Percentiles rank a stretch among this genome's conserved stretches.
Evolutionary conservation across 495 filamentous ascomycete species (phyloP).

Genomic region (Letharia columbiana): DNA sequence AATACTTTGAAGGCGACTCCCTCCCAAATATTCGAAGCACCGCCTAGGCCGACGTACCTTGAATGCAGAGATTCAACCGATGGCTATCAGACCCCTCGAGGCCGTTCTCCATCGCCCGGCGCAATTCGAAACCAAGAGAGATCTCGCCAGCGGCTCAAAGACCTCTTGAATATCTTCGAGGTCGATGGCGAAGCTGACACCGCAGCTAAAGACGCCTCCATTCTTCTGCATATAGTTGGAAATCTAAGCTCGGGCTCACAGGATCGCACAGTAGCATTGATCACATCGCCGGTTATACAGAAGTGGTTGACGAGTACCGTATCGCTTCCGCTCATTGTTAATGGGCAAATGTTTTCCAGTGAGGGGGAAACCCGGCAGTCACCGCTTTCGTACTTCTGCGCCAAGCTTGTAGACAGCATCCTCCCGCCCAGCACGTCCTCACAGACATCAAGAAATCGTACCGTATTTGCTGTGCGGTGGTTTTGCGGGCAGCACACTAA

Average conservation of each 20-base stretch:
- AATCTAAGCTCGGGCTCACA: slow-evolving; percentile 5
- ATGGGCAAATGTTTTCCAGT: slow-evolving; percentile 9
- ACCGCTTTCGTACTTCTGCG: slow-evolving; percentile 4
- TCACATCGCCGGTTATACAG: background rate
- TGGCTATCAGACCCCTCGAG: background rate
- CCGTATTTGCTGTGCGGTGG: background rate
- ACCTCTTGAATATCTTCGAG: background rate
- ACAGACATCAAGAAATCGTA: background rate
- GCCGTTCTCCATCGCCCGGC: background rate
- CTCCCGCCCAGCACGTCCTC: background rate
- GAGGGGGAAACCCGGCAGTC: background rate
- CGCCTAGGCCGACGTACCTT: background rate
- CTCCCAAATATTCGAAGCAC: background rate
- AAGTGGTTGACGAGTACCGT: slow-evolving; percentile 8
- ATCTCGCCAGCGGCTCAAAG: background rate
- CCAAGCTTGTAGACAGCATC: slow-evolving; percentile 10
- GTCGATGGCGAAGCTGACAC: background rate
- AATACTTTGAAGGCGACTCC: background rate
- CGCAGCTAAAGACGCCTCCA: background rate
- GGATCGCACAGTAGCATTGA: slow-evolving; percentile 10
- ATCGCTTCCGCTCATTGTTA: slow-evolving; percentile 1
- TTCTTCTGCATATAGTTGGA: background rate
- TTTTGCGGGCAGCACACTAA: slow-evolving; percentile 3
- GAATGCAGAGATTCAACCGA: background rate
- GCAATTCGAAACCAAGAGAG: background rate